A percentile compares a stretch with the other conserved stretches of the same genome.
Conservation (phyloP, 2,329 filamentous ascomycete genomes). For the Dendryphion nanum region DNA sequence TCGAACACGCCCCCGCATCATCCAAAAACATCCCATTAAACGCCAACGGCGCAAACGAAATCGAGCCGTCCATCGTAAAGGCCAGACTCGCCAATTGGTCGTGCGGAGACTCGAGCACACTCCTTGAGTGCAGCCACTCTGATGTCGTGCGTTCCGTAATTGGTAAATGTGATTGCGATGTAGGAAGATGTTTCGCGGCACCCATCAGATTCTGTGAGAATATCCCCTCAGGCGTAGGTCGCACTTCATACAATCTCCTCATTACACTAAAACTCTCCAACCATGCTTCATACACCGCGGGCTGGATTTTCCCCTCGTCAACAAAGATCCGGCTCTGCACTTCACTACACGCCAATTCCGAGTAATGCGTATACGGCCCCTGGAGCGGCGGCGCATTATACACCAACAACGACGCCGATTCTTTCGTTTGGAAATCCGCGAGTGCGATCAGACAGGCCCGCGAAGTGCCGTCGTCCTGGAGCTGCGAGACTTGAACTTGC, state of each 20-base stretch:
- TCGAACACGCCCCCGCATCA: conserved; percentile 46
- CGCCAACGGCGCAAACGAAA: conserved; percentile 46
- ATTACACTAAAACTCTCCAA: conserved; percentile 28
- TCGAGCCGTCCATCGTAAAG: conserved; percentile 47
- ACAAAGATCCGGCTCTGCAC: conserved; percentile 3
- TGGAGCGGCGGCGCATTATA: conserved; percentile 41
- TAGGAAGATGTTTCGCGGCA: conserved; percentile 31
- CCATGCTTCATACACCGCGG: conserved; percentile 19
- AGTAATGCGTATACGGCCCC: conserved; percentile 27
- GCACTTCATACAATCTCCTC: conserved; percentile 34
- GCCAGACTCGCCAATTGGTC: conserved; percentile 42
- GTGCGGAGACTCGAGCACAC: conserved; percentile 14
- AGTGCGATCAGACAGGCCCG: conserved; percentile 45
- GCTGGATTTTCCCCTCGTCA: conserved; percentile 11
- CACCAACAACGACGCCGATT: conserved; percentile 33
- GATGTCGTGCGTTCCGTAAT: conserved; percentile 33
- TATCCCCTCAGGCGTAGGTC: conserved; percentile 42
- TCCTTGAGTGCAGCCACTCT: conserved; percentile 42
- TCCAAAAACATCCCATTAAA: conserved; percentile 46
- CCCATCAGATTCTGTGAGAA: conserved; percentile 47
- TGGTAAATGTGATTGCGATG: conserved; percentile 40
- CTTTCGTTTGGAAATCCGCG: conserved; percentile 49
- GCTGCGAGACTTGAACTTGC: conserved; percentile 47
- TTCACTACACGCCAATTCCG: conserved; percentile 3
- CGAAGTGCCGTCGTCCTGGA: conserved; percentile 33